Conservation (phyloP, 2,329 filamentous ascomycete species). For the Parastagonospora nodorum region DNA sequence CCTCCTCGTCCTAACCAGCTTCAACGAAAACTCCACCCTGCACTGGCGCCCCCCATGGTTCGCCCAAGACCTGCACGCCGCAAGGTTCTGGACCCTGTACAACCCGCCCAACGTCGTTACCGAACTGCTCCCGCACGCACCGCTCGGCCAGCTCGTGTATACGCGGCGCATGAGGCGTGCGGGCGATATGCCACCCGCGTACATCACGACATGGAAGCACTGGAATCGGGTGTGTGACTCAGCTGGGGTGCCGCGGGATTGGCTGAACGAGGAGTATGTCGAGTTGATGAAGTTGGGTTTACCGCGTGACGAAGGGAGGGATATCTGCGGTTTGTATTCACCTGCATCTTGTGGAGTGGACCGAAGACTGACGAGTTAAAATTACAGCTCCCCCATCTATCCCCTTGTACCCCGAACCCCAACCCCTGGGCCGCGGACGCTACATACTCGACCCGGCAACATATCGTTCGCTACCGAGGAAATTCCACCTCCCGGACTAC, state of each 20-base stretch:
- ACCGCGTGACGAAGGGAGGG: constrained; percentile 2
- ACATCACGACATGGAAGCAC: constrained; percentile 26
- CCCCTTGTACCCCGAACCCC: constrained; percentile 35
- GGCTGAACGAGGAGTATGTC: constrained; percentile 29
- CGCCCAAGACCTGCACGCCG: not conserved
- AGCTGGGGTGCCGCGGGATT: constrained; percentile 27
- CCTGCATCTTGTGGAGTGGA: not conserved
- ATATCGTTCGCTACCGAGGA: constrained; percentile 19
- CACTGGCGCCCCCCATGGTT: constrained; percentile 40
- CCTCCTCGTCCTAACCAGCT: constrained; percentile 30
- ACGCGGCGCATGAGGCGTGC: constrained; percentile 28
- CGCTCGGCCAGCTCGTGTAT: constrained; percentile 6
- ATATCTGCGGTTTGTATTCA: constrained; percentile 13
- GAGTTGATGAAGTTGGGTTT: constrained; percentile 24
- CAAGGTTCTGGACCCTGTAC: constrained; percentile 31
- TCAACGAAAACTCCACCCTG: constrained; percentile 34
- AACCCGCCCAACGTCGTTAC: constrained; percentile 39
- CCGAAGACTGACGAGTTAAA: not conserved
- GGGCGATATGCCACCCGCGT: constrained; percentile 18
- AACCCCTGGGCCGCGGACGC: constrained; percentile 5
- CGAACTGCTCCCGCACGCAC: constrained; percentile 15
- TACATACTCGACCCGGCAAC: constrained; percentile 20
- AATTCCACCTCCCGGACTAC: constrained; percentile 13
- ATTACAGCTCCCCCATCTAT: constrained; percentile 18
- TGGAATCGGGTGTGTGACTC: constrained; percentile 30